Conservation (phyloP, 495 filamentous ascomycete genomes). For the Chlorociboria aeruginascens region DNA sequence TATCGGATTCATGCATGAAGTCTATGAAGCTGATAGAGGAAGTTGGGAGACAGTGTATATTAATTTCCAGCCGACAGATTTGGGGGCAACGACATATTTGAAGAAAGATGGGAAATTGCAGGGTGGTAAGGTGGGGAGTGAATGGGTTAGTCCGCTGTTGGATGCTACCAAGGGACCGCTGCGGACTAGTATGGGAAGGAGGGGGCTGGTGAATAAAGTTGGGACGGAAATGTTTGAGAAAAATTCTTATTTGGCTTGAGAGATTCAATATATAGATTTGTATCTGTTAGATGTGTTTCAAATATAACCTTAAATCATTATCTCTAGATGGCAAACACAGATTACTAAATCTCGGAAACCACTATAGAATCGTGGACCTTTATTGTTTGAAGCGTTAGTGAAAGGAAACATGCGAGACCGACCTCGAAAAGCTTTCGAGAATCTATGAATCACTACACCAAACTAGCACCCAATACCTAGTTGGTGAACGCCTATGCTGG, state of each 20-base stretch:
- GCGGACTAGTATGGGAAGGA: slow-evolving; percentile 6
- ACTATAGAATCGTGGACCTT: no score
- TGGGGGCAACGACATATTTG: slow-evolving; percentile 7
- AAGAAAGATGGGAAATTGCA: slow-evolving; percentile 8
- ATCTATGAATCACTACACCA: no score
- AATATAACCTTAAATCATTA: no score
- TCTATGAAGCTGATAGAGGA: slow-evolving; percentile 6
- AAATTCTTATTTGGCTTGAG: slow-evolving; percentile 3
- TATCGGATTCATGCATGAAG: slow-evolving; percentile 14
- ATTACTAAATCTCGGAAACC: no score
- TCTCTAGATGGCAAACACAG: no score
- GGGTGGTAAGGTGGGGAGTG: slow-evolving; percentile 3
- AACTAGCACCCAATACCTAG: no score
- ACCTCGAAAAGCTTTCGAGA: no score
- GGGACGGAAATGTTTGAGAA: slow-evolving; percentile 6
- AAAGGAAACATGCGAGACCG: no score
- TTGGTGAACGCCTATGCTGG: no score
- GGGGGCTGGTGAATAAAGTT: slow-evolving; percentile 2
- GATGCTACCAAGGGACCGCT: slow-evolving; percentile 5
- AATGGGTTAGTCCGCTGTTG: slow-evolving; percentile 12
- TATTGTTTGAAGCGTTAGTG: no score
- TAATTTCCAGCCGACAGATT: slow-evolving; percentile 10
- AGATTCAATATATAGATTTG: background rate
- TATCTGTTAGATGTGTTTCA: no score
- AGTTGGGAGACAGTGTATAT: slow-evolving; percentile 12